A percentile compares a stretch with the other conserved stretches of the same genome.
phyloP scores from a whole-genome alignment of 148 eudicot genomes.

The Rhododendron kiyosumense region DNA sequence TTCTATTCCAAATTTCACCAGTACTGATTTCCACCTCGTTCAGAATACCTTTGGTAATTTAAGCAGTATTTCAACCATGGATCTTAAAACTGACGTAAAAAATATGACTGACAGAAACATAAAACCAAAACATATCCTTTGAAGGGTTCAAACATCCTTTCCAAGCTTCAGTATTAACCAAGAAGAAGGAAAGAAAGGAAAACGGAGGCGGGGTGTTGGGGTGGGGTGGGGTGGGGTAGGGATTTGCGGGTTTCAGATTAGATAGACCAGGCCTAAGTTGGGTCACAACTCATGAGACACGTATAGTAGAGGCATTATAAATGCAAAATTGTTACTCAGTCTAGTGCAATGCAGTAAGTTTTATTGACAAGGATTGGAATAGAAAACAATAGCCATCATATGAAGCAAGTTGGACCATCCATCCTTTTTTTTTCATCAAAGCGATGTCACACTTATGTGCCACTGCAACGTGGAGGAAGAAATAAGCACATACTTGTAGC shows the following conservation, averaged over 20 bases:
- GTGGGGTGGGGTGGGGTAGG: background rate
- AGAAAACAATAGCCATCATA: background rate
- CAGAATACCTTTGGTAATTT: background rate
- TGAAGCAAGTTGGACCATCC: background rate
- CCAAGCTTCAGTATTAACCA: background rate
- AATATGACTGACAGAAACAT: background rate
- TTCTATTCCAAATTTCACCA: background rate
- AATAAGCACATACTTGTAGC: slow-evolving; percentile 55
- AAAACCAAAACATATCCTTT: background rate
- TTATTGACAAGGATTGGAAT: background rate
- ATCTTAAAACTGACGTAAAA: background rate
- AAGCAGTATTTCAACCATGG: slow-evolving; percentile 1
- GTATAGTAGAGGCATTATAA: background rate
- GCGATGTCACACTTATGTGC: background rate
- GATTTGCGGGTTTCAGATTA: background rate
- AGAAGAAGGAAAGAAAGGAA: background rate
- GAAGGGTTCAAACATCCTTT: background rate
- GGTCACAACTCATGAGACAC: background rate
- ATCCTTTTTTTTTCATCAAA: background rate
- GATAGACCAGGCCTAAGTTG: background rate
- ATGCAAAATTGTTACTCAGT: background rate
- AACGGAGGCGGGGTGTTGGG: background rate
- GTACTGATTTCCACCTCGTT: background rate
- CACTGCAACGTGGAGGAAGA: background rate
- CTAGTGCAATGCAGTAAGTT: background rate